Evolutionary conservation across 306 rosid species (phyloP).

Genomic region (Erythrophleum fordii): DNA sequence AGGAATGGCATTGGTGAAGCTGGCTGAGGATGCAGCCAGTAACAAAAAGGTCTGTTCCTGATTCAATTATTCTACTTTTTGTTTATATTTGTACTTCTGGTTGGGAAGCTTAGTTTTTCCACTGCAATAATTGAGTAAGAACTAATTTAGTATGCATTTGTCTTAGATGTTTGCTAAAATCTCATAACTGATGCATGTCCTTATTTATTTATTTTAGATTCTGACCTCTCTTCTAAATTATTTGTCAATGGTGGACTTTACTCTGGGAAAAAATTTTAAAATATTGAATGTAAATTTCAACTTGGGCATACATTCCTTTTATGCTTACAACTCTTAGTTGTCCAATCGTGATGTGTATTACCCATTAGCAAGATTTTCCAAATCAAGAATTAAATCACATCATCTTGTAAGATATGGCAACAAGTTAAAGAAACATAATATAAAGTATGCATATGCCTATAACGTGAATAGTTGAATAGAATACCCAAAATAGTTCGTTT

Average conservation of each 20-base stretch:
- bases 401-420: background rate
- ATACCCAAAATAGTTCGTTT: background rate
- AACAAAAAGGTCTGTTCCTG: conserved; percentile 71
- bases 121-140: conserved; percentile 16
- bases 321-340: background rate
- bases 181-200: background rate
- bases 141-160: background rate
- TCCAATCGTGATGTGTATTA: background rate
- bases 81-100: conserved; percentile 8
- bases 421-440: background rate
- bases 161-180: background rate
- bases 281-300: conserved; percentile 6
- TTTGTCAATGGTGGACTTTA: background rate
- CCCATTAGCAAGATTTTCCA: background rate
- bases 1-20: conserved; percentile 95
- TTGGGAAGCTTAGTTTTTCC: conserved; percentile 28
- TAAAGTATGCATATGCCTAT: background rate
- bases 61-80: conserved; percentile 26
- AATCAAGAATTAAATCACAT: background rate
- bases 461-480: background rate
- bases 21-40: conserved; percentile 96
- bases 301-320: background rate
- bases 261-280: background rate
- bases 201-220: background rate
- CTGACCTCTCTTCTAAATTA: conserved; percentile 4